Base-by-base conservation (phyloP, 352 stramenopile genomes). In the Pythium myriotylum region DNA sequence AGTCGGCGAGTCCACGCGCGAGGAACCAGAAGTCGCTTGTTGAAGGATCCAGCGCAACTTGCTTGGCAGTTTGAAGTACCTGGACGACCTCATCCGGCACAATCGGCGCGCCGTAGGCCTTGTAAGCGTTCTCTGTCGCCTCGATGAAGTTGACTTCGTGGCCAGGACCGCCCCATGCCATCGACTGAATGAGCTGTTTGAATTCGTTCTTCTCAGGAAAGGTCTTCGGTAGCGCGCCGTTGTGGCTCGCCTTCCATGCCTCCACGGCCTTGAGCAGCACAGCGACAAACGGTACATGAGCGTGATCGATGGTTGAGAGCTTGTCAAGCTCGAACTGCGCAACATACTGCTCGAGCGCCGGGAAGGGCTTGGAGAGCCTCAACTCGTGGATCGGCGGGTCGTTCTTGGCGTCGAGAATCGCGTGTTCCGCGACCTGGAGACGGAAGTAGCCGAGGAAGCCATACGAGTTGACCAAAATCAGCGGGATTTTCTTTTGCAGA, bases 71-170 rank as follows among this genome's bases (percentile, higher is more conserved):
- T 12, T 56, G 51, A 20, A 97, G 59, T 29, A 97, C 79, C 2
- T 73, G 59, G 12, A 61, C 56, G 14, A 96, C 86, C 68, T 98
- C 89, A 7, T 87, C 79, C 0, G 93, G 88, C 40, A 97, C 73
- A 20, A 88, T 68, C 12, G 81, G 71, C 48, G 88, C 54, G 6
- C 87, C 79, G 64, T 98, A 99, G 16, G 91, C 93, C 49, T 94
- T 86, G 77, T 98, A 98, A 1, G 93, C 84, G 46, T 99, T 89
- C 33, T 94, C 76, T 7, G 85, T 53, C 2, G 96, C 97, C 70
- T 99, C 96, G 37, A 97, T 69, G 72, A 99, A 98, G 74, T 99
- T 99, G 0, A 99, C 52, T 81, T 99, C 91, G 50, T 96, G 84
- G 14, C 85, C 81, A 1, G 67, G 65, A 2, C 67, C 47, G 0